Conservation (phyloP, 2,329 filamentous ascomycete species). For the Diaporthe citri region DNA sequence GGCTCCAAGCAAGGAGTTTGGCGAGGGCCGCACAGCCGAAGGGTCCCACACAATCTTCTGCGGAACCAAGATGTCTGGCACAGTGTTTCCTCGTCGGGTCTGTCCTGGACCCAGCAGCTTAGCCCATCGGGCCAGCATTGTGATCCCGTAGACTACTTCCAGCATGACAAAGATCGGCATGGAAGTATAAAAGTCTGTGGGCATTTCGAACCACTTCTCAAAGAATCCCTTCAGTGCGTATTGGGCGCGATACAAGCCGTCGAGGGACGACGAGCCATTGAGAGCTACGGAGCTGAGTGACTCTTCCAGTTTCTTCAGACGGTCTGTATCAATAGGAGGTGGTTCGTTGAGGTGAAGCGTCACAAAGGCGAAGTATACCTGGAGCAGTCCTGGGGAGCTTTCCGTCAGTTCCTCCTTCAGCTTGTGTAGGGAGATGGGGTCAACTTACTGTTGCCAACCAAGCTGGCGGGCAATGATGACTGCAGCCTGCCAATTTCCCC, state of each 20-base stretch:
- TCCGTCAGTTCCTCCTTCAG: neutral
- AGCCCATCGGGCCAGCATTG: constrained; percentile 64
- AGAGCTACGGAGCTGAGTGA: constrained; percentile 50
- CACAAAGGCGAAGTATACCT: constrained; percentile 56
- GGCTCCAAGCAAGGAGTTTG: neutral
- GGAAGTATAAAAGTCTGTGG: constrained; percentile 57
- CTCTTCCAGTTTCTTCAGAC: constrained; percentile 58
- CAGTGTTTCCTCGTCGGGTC: neutral
- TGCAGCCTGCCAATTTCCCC: constrained; percentile 58
- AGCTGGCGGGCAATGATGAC: constrained; percentile 49
- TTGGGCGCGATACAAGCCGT: constrained; percentile 63
- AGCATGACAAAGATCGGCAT: constrained; percentile 60
- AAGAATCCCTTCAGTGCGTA: constrained; percentile 63
- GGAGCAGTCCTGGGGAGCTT: constrained; percentile 51
- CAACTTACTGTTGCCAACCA: constrained; percentile 55
- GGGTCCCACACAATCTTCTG: constrained; percentile 39
- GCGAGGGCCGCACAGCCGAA: constrained; percentile 26
- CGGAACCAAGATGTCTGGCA: constrained; percentile 26
- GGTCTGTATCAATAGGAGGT: constrained; percentile 55
- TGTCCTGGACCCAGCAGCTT: constrained; percentile 57
- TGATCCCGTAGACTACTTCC: constrained; percentile 64
- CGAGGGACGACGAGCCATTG: constrained; percentile 57
- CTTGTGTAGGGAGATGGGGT: no score
- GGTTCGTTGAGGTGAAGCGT: constrained; percentile 62
- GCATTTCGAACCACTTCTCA: constrained; percentile 60